Base-by-base conservation (phyloP, 2,329 filamentous ascomycete species). In the Talaromyces rugulosus region DNA sequence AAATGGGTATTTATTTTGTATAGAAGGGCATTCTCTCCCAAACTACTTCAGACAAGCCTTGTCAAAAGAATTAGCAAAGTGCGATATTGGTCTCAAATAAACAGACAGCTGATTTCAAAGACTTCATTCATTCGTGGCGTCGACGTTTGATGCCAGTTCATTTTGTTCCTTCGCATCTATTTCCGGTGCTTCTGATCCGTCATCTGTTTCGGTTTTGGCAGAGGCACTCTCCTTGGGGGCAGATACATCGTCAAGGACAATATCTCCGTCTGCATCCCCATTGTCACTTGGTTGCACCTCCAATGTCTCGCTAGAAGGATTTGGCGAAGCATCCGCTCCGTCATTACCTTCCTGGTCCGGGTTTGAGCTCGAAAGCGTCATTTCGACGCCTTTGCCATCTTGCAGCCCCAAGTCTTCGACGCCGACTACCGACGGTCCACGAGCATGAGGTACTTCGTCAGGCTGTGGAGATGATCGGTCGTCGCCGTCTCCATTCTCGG, bases 341-440 rank as follows among this genome's bases (percentile, higher is more conserved):
- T 59, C 33, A 14, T 53, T 47, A 11, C 36, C 56, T 18, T 50
- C 52, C n/a, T 56, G 57, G 42, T 62, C 33, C n/a, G 64, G 63
- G 9, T 53, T 54, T 0, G 42, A 30, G 30, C 63, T 56, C 18
- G 59, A 36, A 31, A 80, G 72, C 3, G 69, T 71, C 72, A 80
- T 73, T 63, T 79, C 70, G n/a, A 80, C 70, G 2, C 77, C 77
- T 61, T 76, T 76, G n/a, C 79, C 79, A 59, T 76, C 78, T 75
- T 91, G 93, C 9, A 90, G 87, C 0, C 95, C 95, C 66, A 91
- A 89, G 72, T 99, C 95, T 68, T 91, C 87, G 63, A 92, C 87
- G 4, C 93, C 94, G 57, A 98, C 89, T 67, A 91, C 84, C 33
- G 91, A 87, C 0, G 95, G 95, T 0, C 94, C 94, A 47, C 92